These are phyloP conservation scores for Haemoproteus tartakovskyi DNA, from an alignment of 169 alveolate genomes.

Conservation along the genomic window DNA sequence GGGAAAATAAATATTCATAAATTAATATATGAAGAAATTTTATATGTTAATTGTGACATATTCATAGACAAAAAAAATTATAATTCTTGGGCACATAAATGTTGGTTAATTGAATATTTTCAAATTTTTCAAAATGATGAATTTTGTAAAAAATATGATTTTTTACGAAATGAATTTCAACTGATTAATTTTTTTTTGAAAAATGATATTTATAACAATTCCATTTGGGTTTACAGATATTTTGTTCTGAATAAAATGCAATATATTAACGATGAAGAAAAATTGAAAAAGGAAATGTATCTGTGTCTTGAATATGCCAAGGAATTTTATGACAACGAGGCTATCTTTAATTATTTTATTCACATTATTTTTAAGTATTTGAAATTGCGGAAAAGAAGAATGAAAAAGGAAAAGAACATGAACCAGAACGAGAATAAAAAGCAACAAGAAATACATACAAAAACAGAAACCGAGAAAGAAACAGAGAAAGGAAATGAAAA, in stretches of 20 bases:
- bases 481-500: neutral
- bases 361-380: slow-evolving; percentile 26
- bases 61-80: slow-evolving; percentile 59
- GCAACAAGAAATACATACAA: neutral
- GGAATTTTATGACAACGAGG: slow-evolving; percentile 44
- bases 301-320: slow-evolving; percentile 36
- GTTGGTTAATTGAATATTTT: slow-evolving; percentile 37
- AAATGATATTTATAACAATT: slow-evolving; percentile 54
- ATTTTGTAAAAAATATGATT: slow-evolving; percentile 25
- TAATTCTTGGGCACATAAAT: slow-evolving; percentile 65
- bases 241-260: slow-evolving; percentile 39
- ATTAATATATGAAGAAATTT: slow-evolving; percentile 54
- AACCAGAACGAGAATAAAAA: too few species aligned
- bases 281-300: slow-evolving; percentile 25
- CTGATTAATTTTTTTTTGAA: slow-evolving; percentile 39
- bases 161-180: slow-evolving; percentile 28
- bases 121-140: neutral
- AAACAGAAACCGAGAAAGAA: neutral
- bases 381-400: slow-evolving; percentile 2
- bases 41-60: slow-evolving; percentile 47
- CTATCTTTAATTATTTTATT: slow-evolving; percentile 39
- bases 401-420: neutral
- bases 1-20: slow-evolving; percentile 34
- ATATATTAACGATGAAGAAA: slow-evolving; percentile 3
- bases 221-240: slow-evolving; percentile 62